Evolutionary conservation across 192 early-diverging fungal genomes (phyloP), one percentile per base, ranked within the genome.

Genomic region (Endogone sp.): DNA sequence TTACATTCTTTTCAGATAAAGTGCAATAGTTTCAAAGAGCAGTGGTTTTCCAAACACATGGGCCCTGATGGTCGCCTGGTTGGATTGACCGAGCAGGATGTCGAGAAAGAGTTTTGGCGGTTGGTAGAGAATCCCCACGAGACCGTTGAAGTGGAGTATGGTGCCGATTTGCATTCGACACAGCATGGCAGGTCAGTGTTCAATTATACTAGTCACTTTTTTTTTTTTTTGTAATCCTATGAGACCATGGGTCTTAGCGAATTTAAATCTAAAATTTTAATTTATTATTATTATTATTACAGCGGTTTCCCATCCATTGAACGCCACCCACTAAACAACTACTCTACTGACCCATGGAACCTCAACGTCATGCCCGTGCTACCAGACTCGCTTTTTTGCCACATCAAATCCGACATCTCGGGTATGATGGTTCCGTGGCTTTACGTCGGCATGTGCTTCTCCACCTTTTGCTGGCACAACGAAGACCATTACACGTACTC

Each of bases 351-450:
- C 72, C 89, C 91, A 11, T 95, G 93, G 89, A 97, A 98, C 71
- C 80, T 98, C 11, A 94, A 92, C 68, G 89, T 93, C 68, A 86
- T 98, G 56, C 91, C 97, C 3, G 81, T 88, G 62, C 80, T 94
- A 24, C 82, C 84, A 11, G 86, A 84, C n/a, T 95, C 93, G 3
- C 84, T 98, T 24, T 92, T 98, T 65, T 84, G 88, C 29, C 85
- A 95, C 73, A 94, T 98, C 70, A 88, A 89, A 60, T 90, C 92
- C 62, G 94, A 97, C 71, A 97, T 98, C 27, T 92, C 93, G 11
- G 97, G 97, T 6, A 96, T 98, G 92, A 97, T 94, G 91, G 86
- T 94, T 2, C 97, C 97, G 20, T 98, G 95, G 95, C 80, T 98
- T 26, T 98, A 98, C 66, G 91, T 97, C 3, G 97, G 97, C 20